Evolutionary conservation across 1,284 basidiomycete species (phyloP).

Genomic region (Meripilus lineatus): DNA sequence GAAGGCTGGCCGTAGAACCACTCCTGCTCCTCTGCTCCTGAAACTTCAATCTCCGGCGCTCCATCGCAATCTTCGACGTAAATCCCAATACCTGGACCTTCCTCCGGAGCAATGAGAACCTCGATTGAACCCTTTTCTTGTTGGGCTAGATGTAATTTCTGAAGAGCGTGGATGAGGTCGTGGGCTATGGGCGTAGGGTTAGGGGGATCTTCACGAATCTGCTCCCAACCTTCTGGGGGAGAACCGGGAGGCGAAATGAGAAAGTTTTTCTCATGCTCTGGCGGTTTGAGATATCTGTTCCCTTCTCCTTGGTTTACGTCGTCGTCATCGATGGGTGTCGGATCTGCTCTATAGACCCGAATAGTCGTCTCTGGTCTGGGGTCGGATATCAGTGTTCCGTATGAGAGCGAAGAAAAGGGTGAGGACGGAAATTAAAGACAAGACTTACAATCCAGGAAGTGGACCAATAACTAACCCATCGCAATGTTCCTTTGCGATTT

Average conservation of each 20-base stretch:
- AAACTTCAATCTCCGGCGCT: constrained; percentile 24
- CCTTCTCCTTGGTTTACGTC: constrained; percentile 26
- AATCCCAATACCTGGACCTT: constrained; percentile 69
- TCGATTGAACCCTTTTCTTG: constrained; percentile 40
- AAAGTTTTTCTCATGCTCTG: constrained; percentile 86
- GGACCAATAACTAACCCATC: constrained; percentile 56
- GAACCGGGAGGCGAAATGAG: constrained; percentile 98
- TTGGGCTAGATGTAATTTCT: constrained; percentile 51
- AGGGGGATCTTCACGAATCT: constrained; percentile 86
- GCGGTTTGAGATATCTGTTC: constrained; percentile 67
- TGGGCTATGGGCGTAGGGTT: constrained; percentile 85
- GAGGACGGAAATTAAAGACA: too few relatives aligned
- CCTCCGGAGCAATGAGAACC: constrained; percentile 55
- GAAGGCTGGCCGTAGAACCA: constrained; percentile 62
- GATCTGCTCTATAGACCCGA: constrained; percentile 77
- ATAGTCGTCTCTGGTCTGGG: constrained; percentile 50
- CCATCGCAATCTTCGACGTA: constrained; percentile 62
- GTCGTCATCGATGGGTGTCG: constrained; percentile 55
- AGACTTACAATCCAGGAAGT: constrained; percentile 41
- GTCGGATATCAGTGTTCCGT: too few relatives aligned
- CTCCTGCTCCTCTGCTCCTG: constrained; percentile 32
- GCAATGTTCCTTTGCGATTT: constrained; percentile 55
- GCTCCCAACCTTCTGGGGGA: constrained; percentile 97
- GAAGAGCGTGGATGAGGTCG: constrained; percentile 81
- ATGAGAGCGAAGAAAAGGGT: too few relatives aligned